Evolutionary conservation across 257 asterid genomes (phyloP).

Genomic region (Lycium barbarum): DNA sequence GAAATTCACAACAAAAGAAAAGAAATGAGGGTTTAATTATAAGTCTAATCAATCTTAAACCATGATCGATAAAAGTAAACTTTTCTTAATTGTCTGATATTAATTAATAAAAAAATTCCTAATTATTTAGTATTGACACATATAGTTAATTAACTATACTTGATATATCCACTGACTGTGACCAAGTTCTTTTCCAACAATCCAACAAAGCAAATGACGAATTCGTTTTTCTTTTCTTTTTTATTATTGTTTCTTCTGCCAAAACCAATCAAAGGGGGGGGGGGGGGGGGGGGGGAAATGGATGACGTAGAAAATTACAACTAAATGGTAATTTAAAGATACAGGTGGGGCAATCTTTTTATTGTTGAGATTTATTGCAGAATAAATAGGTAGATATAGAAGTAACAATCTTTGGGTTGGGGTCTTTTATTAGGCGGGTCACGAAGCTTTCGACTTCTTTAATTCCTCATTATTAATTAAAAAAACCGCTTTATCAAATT

Average conservation of each 20-base stretch:
- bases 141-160: neutral
- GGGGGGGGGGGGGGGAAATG: too few species aligned
- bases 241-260: too few species aligned
- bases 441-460: neutral
- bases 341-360: neutral
- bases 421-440: neutral
- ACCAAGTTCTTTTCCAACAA: slow-evolving; percentile 3
- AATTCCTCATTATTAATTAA: neutral
- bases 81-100: neutral
- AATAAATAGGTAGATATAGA: neutral
- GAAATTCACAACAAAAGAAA: neutral
- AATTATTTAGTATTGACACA: neutral
- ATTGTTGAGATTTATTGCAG: slow-evolving; percentile 2
- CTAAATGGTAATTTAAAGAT: neutral
- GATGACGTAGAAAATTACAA: neutral
- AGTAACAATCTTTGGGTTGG: neutral
- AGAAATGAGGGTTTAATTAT: neutral
- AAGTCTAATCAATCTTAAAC: neutral
- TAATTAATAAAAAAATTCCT: too few species aligned
- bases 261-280: neutral
- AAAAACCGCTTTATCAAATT: neutral
- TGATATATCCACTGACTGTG: neutral
- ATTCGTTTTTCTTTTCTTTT: neutral
- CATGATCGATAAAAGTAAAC: neutral
- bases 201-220: neutral